These are phyloP conservation scores for Dactylellina parvicollis DNA, from an alignment of 2,329 filamentous ascomycete species.

Conservation along the genomic window DNA sequence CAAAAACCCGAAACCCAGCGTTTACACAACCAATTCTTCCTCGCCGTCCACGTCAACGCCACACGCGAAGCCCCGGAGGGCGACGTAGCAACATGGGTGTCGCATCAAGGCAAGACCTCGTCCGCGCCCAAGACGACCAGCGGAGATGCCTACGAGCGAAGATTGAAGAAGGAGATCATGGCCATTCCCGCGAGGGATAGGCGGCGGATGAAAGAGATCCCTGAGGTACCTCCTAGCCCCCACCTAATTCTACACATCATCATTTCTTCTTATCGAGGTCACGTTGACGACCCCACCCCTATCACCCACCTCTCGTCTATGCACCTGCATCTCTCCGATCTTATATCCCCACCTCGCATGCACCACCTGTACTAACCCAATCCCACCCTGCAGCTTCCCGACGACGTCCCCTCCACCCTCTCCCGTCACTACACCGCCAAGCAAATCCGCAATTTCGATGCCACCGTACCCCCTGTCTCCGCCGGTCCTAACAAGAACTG, in stretches of 20 bases:
- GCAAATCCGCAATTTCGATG: conserved; percentile 47
- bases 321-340: conserved; percentile 30
- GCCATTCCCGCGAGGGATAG: conserved; percentile 74
- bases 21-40: conserved; percentile 74
- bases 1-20: conserved; percentile 59
- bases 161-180: conserved; percentile 76
- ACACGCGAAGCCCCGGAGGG: conserved; percentile 75
- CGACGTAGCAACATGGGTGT: conserved; percentile 76
- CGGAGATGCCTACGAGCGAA: conserved; percentile 72
- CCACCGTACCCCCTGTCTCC: conserved; percentile 43
- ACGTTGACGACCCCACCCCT: not conserved
- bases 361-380: conserved; percentile 54
- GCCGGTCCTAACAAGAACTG: conserved; percentile 63
- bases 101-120: conserved; percentile 73
- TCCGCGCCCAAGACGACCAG: conserved; percentile 71
- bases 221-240: conserved; percentile 46
- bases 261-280: not conserved
- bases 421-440: conserved; percentile 51
- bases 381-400: conserved; percentile 47
- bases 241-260: no score
- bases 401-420: conserved; percentile 48
- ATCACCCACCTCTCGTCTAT: conserved; percentile 8
- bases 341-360: not conserved
- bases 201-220: conserved; percentile 73
- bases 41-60: conserved; percentile 75